Conservation (phyloP, 2,329 filamentous ascomycete species). For the Pezicula carpinea region DNA sequence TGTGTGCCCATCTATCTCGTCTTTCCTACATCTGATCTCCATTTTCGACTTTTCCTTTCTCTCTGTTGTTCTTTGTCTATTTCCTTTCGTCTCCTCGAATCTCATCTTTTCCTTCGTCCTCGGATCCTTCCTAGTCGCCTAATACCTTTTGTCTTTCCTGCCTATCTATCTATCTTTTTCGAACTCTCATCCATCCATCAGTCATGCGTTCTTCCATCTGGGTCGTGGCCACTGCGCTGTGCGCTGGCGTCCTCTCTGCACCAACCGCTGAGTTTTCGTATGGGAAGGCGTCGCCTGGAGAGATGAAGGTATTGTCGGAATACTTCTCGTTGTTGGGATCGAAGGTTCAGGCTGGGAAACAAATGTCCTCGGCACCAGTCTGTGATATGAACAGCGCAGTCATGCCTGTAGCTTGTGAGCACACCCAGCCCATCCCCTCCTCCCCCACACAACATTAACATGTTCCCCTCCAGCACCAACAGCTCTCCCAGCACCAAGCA, state of each 20-base stretch:
- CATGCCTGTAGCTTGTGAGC: slow-evolving; percentile 43
- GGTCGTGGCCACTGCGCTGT: slow-evolving; percentile 39
- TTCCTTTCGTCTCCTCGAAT: background rate
- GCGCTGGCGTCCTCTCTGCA: slow-evolving; percentile 37
- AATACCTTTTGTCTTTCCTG: background rate
- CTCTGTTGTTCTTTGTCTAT: background rate
- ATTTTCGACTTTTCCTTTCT: background rate
- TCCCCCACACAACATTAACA: slow-evolving; percentile 5
- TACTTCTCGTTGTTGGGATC: slow-evolving; percentile 57
- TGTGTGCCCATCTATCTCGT: slow-evolving; percentile 3
- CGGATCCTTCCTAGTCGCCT: background rate
- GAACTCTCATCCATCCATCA: slow-evolving; percentile 4
- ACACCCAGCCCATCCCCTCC: background rate
- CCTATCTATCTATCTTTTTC: slow-evolving; percentile 6
- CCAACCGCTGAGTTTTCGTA: slow-evolving; percentile 20
- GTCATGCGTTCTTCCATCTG: slow-evolving; percentile 47
- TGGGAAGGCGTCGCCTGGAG: slow-evolving; percentile 15
- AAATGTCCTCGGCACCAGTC: slow-evolving; percentile 35
- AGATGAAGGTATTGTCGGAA: slow-evolving; percentile 41
- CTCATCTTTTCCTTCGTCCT: background rate
- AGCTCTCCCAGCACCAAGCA: slow-evolving; percentile 54
- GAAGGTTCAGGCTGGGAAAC: slow-evolving; percentile 47
- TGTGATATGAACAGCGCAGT: slow-evolving; percentile 51
- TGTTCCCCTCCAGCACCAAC: slow-evolving; percentile 41
- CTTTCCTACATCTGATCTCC: background rate